phyloP scores from a whole-genome alignment of 768 basidiomycete genomes.

The Gymnopilus junonius region DNA sequence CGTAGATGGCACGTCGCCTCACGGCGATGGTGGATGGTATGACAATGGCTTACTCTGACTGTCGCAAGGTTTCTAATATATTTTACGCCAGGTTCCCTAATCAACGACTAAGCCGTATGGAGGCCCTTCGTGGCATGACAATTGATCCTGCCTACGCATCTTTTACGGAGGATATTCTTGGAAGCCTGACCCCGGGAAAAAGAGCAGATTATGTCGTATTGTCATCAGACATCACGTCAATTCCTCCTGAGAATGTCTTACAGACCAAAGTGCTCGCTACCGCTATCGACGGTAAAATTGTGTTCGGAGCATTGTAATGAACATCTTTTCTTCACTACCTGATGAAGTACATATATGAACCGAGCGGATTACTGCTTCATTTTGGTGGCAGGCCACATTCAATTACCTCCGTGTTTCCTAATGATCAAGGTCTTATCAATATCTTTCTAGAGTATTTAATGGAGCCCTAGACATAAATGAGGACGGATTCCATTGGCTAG shows the following conservation, averaged over 20 bases:
- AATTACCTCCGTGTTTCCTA: no score
- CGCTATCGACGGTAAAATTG: conserved; percentile 71
- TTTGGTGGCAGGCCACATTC: no score
- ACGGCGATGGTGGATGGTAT: conserved; percentile 84
- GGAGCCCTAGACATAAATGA: no score
- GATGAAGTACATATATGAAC: no score
- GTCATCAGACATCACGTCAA: conserved; percentile 78
- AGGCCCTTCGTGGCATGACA: conserved; percentile 87
- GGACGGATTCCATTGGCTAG: no score
- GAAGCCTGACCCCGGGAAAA: conserved; percentile 78
- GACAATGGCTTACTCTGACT: conserved; percentile 22
- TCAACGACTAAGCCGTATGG: conserved; percentile 72
- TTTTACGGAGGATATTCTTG: conserved; percentile 72
- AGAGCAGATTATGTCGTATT: conserved; percentile 84
- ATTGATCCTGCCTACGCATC: conserved; percentile 87
- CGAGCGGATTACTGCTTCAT: no score
- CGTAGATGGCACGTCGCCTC: conserved; percentile 75
- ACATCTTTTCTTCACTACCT: no score
- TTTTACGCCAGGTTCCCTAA: conserved; percentile 72
- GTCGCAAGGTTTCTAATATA: background rate
- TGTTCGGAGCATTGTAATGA: conserved; percentile 39
- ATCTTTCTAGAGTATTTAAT: no score
- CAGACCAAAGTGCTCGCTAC: conserved; percentile 72
- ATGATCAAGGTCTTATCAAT: no score
- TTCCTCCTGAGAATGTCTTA: conserved; percentile 61